Evolutionary conservation across 495 filamentous ascomycete species (phyloP).

Genomic region (Oleoguttula mirabilis): DNA sequence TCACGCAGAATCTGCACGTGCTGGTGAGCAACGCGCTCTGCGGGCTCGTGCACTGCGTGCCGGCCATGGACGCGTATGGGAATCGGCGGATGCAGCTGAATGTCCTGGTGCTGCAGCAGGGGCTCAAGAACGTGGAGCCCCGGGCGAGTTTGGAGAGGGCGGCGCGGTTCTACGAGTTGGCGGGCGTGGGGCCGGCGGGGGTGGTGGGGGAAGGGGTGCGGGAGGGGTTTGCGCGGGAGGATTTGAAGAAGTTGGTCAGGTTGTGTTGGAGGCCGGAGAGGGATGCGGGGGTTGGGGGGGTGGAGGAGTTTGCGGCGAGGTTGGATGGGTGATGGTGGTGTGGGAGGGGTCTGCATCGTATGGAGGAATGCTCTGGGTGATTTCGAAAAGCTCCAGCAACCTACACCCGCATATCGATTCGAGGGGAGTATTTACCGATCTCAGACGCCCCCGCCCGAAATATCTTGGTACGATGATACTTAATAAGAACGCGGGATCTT

Average conservation of each 20-base stretch:
- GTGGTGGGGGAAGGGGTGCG: slow-evolving; percentile 31
- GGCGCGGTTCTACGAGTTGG: slow-evolving; percentile 67
- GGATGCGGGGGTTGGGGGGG: slow-evolving; percentile 4
- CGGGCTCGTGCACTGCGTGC: slow-evolving; percentile 45
- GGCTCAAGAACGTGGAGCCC: slow-evolving; percentile 76
- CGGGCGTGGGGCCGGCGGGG: slow-evolving; percentile 60
- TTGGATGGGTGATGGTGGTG: slow-evolving; percentile 4
- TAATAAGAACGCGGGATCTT: no score
- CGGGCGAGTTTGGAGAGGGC: slow-evolving; percentile 48
- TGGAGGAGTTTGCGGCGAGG: slow-evolving; percentile 3
- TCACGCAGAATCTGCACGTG: slow-evolving; percentile 57
- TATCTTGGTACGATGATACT: no score
- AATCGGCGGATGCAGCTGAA: slow-evolving; percentile 76
- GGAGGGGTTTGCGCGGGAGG: slow-evolving; percentile 60
- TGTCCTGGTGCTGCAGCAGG: slow-evolving; percentile 87
- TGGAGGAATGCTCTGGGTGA: no score
- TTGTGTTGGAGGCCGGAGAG: slow-evolving; percentile 44
- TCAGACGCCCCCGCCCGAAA: no score
- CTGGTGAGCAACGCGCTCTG: slow-evolving; percentile 63
- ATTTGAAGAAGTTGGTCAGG: slow-evolving; percentile 72
- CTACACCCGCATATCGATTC: no score
- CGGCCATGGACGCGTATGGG: slow-evolving; percentile 62
- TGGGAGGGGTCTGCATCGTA: no score
- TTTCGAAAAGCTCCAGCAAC: no score
- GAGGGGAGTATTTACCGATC: no score